A percentile compares a stretch with the other conserved stretches of the same genome.
These are phyloP conservation scores for Lichtheimia hyalospora DNA, from an alignment of 371 early-diverging fungal genomes.

Conservation along the genomic window DNA sequence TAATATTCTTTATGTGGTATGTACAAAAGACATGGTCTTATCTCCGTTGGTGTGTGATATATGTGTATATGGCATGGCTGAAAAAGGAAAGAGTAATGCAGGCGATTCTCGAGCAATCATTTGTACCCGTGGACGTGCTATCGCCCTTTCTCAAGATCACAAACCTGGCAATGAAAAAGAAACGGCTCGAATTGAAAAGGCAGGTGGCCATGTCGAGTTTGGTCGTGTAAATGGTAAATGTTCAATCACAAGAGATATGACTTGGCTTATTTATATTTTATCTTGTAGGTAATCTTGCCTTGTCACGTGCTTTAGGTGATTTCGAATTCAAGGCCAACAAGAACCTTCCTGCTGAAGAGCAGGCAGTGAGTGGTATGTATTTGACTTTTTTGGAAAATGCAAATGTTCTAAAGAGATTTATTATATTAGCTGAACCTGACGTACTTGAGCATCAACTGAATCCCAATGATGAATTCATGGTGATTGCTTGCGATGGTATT, in stretches of 20 bases:
- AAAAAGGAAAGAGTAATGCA: constrained; percentile 71
- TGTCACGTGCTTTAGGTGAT: constrained; percentile 96
- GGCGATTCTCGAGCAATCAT: constrained; percentile 95
- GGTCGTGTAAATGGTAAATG: constrained; percentile 90
- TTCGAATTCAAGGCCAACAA: constrained; percentile 90
- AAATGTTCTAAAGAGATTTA: background rate
- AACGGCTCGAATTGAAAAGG: constrained; percentile 77
- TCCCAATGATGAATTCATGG: constrained; percentile 80
- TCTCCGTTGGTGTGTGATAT: no score
- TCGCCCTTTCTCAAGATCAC: constrained; percentile 87
- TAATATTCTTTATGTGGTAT: constrained; percentile 46
- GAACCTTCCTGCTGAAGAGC: constrained; percentile 76
- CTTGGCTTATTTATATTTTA: constrained; percentile 1
- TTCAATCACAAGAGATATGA: background rate
- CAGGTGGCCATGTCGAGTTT: constrained; percentile 95
- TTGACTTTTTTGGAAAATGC: no score
- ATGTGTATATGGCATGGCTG: constrained; percentile 9
- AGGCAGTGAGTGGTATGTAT: constrained; percentile 81
- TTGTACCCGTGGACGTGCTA: constrained; percentile 68
- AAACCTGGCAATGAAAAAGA: constrained; percentile 89
- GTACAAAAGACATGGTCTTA: constrained; percentile 1
- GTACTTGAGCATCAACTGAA: constrained; percentile 56
- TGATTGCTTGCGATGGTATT: constrained; percentile 95
- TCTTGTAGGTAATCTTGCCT: constrained; percentile 79
- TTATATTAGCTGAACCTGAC: constrained; percentile 76